A percentile compares a stretch with the other conserved stretches of the same genome.
These are phyloP conservation scores for Coffea canephora DNA, from an alignment of 257 asterid genomes.

Conservation along the genomic window DNA sequence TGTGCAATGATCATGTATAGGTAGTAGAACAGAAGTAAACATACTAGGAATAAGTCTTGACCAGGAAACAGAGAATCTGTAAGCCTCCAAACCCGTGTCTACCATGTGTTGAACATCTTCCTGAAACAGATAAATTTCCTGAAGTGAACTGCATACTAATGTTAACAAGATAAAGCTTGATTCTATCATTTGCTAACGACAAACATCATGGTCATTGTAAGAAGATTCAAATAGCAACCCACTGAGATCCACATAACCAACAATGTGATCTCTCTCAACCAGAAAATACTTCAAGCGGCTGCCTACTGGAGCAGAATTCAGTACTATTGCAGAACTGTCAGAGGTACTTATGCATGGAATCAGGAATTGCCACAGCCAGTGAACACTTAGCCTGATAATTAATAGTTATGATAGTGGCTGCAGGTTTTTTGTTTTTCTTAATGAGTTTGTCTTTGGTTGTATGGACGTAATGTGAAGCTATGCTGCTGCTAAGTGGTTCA, in stretches of 20 bases:
- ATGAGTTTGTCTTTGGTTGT: too few species aligned
- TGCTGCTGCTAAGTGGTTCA: too few species aligned
- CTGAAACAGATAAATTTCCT: constrained; percentile 11
- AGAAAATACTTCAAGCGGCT: too few species aligned
- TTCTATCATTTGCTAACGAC: background rate
- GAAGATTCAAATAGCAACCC: background rate
- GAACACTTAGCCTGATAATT: too few species aligned
- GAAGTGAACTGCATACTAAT: background rate
- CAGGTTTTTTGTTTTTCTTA: too few species aligned
- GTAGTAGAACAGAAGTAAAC: background rate
- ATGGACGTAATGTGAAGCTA: too few species aligned
- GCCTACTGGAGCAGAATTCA: too few species aligned
- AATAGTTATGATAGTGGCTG: too few species aligned
- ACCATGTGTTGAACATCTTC: constrained; percentile 30
- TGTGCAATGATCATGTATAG: background rate
- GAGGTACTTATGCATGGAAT: too few species aligned
- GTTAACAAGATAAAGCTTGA: background rate
- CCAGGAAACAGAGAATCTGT: constrained; percentile 34
- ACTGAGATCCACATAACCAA: background rate
- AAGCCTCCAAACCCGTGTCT: constrained; percentile 22
- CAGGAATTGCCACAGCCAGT: too few species aligned
- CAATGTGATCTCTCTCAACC: too few species aligned
- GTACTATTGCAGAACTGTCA: too few species aligned
- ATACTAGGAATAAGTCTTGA: constrained; percentile 28
- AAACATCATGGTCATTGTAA: background rate